Conservation (phyloP, 1,284 basidiomycete species). For the Irpex sp. region DNA sequence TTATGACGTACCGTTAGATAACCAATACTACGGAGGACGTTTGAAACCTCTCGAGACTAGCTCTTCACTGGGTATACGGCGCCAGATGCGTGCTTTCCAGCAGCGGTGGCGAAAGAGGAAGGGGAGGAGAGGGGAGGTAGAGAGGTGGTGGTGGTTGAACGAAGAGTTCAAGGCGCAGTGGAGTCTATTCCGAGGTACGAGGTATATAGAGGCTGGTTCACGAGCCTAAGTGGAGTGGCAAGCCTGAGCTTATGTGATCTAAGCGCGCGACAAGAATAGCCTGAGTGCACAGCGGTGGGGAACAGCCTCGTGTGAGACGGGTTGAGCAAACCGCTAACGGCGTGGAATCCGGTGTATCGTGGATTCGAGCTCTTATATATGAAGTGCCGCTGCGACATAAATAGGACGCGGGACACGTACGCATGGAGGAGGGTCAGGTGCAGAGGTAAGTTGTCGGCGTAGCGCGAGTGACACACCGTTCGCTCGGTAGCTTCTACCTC, state of each 20-base stretch:
- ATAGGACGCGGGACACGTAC: not conserved
- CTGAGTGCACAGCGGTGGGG: not conserved
- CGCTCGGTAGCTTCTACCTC: not conserved
- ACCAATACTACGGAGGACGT: not conserved
- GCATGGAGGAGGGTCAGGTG: not conserved
- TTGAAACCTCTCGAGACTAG: not conserved
- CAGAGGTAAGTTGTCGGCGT: not conserved
- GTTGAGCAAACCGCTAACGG: slow-evolving; percentile 1
- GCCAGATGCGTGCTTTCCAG: not conserved
- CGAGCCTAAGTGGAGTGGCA: too few relatives aligned
- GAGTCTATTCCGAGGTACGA: too few relatives aligned
- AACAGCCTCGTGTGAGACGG: slow-evolving; percentile 7
- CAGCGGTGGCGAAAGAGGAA: not conserved
- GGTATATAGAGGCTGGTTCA: too few relatives aligned
- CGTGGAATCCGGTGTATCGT: not conserved
- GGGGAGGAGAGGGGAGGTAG: too few relatives aligned
- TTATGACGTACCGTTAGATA: not conserved
- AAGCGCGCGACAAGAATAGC: not conserved
- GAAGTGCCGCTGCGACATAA: not conserved
- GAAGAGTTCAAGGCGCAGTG: not conserved
- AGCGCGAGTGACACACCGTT: not conserved
- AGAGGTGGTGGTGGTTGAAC: not conserved
- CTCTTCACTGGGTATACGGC: not conserved
- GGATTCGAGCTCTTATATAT: not conserved
- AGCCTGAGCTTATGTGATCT: not conserved